phyloP scores from a whole-genome alignment of 2,329 filamentous ascomycete species.

The Fusarium sacchari region DNA sequence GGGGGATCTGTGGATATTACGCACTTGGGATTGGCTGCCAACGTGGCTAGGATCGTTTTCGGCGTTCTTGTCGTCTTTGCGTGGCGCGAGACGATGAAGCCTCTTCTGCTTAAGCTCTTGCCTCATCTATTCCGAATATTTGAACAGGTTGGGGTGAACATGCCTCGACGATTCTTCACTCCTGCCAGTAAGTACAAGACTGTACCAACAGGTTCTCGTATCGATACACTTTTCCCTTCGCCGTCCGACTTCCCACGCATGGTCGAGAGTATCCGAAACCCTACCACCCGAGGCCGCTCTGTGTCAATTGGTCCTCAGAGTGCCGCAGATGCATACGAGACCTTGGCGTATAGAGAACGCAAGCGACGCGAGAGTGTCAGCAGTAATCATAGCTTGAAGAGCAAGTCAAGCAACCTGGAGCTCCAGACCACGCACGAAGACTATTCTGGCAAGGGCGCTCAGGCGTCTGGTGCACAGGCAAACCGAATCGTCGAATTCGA shows the following conservation, averaged over 20 bases:
- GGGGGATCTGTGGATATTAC: conserved; percentile 72
- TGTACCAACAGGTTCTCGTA: conserved; percentile 73
- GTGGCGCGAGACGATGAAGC: conserved; percentile 93
- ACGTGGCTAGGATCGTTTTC: conserved; percentile 74
- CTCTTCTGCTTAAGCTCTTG: conserved; percentile 77
- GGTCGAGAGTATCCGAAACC: conserved; percentile 82
- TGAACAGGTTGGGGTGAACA: conserved; percentile 79
- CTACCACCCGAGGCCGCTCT: conserved; percentile 74
- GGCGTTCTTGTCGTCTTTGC: conserved; percentile 87
- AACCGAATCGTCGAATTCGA: conserved; percentile 71
- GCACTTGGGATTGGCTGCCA: conserved; percentile 72
- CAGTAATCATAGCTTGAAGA: conserved; percentile 60
- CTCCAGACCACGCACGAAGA: conserved; percentile 53
- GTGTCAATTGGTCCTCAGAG: conserved; percentile 95
- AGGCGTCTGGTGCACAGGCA: conserved; percentile 58
- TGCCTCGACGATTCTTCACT: conserved; percentile 91
- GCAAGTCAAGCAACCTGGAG: conserved; percentile 56
- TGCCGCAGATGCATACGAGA: conserved; percentile 95
- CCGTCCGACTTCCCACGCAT: conserved; percentile 88
- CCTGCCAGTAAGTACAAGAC: conserved; percentile 90
- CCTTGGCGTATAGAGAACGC: conserved; percentile 85
- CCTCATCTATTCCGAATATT: conserved; percentile 90
- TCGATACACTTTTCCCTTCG: conserved; percentile 88
- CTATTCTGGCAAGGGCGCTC: conserved; percentile 51
- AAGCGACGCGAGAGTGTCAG: conserved; percentile 64